phyloP scores from a whole-genome alignment of 345 rosid species.

The Hypericum androsaemum region DNA sequence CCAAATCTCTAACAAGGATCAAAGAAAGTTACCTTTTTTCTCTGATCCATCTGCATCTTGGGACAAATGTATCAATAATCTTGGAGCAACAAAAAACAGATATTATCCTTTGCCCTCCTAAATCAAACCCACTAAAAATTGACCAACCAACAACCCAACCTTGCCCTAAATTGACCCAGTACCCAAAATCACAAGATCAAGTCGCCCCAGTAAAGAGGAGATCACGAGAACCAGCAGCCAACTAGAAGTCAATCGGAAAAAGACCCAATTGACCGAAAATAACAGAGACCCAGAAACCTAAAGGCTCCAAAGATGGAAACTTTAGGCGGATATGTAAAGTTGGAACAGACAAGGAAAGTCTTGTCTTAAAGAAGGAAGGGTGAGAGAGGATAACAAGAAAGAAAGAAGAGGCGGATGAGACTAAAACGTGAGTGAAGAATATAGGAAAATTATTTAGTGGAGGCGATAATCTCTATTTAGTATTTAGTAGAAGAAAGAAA shows the following conservation, averaged over 20 bases:
- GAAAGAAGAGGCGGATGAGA: slow-evolving; percentile 16
- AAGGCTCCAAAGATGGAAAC: slow-evolving; percentile 10
- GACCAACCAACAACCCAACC: background rate
- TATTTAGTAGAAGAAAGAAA: too few species aligned
- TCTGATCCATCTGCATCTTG: slow-evolving; percentile 89
- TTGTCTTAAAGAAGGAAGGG: background rate
- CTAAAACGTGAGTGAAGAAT: slow-evolving; percentile 19
- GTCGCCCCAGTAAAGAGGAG: slow-evolving; percentile 1
- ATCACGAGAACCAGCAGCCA: slow-evolving; percentile 11
- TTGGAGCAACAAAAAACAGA: slow-evolving; percentile 14
- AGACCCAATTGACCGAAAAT: slow-evolving; percentile 6
- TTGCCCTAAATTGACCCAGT: background rate
- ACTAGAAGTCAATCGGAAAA: slow-evolving; percentile 6
- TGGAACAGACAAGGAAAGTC: slow-evolving; percentile 7
- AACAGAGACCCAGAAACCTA: slow-evolving; percentile 20
- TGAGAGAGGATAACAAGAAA: slow-evolving; percentile 5
- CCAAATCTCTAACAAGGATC: too few species aligned
- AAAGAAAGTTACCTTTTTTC: slow-evolving; percentile 54
- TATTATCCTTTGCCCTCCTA: slow-evolving; percentile 11
- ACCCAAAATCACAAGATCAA: background rate
- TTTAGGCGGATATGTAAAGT: background rate
- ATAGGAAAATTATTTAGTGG: background rate
- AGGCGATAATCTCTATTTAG: slow-evolving; percentile 22
- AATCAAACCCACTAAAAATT: slow-evolving; percentile 6
- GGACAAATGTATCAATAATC: slow-evolving; percentile 39